A percentile compares a stretch with the other conserved stretches of the same genome.
Evolutionary conservation across 1,139 yeast genomes (phyloP).

Genomic region (Sugiyamaella xylanicola): DNA sequence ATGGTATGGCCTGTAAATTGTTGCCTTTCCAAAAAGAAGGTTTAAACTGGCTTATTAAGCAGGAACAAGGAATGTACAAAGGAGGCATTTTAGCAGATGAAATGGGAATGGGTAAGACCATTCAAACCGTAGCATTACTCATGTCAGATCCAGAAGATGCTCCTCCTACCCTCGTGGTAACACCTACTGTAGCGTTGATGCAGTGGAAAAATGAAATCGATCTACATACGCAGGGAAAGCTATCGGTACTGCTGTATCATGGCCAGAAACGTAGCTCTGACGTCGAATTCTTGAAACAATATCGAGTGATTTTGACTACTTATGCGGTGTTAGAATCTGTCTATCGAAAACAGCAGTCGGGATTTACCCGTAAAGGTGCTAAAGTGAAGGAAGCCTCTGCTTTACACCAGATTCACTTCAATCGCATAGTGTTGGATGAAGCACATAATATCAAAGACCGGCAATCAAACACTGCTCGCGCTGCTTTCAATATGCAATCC

Average conservation of each 20-base stretch:
- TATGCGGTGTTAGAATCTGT: slow-evolving; percentile 90
- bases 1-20: slow-evolving; percentile 68
- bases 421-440: slow-evolving; percentile 90
- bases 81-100: slow-evolving; percentile 99
- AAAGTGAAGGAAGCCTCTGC: slow-evolving; percentile 74
- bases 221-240: slow-evolving; percentile 69
- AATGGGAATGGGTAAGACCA: slow-evolving; percentile 97
- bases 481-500: slow-evolving; percentile 74
- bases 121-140: slow-evolving; percentile 67
- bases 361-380: slow-evolving; percentile 73
- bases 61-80: slow-evolving; percentile 73
- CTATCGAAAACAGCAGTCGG: slow-evolving; percentile 77
- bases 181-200: slow-evolving; percentile 97
- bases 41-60: slow-evolving; percentile 79
- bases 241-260: slow-evolving; percentile 74
- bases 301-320: slow-evolving; percentile 86
- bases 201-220: slow-evolving; percentile 96
- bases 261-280: slow-evolving; percentile 71
- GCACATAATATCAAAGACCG: slow-evolving; percentile 97
- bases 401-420: slow-evolving; percentile 73
- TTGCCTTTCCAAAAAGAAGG: slow-evolving; percentile 95
- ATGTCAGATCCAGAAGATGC: slow-evolving; percentile 60
- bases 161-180: slow-evolving; percentile 83
- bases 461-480: slow-evolving; percentile 88
- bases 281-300: slow-evolving; percentile 57